phyloP scores from a whole-genome alignment of 2,329 filamentous ascomycete species.

The Penicillium olsonii region DNA sequence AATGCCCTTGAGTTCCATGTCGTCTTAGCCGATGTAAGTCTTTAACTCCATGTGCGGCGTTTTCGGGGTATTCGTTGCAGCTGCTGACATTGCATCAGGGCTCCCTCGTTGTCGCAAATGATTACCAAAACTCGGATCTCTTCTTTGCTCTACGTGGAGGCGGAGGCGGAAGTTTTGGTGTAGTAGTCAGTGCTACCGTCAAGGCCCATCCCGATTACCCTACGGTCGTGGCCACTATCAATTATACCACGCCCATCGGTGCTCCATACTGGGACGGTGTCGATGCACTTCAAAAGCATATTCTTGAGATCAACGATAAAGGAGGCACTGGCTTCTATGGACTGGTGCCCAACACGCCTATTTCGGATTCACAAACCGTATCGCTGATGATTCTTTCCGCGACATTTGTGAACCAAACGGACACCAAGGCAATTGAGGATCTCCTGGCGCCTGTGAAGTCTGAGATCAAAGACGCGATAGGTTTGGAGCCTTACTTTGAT shows the following conservation, averaged over 20 bases:
- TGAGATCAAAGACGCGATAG: neutral
- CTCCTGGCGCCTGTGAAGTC: neutral
- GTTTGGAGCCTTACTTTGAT: neutral
- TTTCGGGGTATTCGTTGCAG: too few species aligned
- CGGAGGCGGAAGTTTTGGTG: slow-evolving; percentile 11
- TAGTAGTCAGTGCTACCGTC: slow-evolving; percentile 6
- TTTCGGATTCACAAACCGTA: neutral
- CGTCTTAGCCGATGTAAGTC: slow-evolving; percentile 43
- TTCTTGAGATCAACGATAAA: neutral
- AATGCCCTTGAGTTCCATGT: slow-evolving; percentile 53
- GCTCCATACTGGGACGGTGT: neutral
- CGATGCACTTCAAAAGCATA: neutral
- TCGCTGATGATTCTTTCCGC: neutral
- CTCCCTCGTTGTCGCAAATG: slow-evolving; percentile 47
- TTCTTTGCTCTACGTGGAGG: slow-evolving; percentile 49
- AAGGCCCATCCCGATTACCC: slow-evolving; percentile 2
- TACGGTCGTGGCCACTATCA: slow-evolving; percentile 36
- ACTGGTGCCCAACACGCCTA: neutral
- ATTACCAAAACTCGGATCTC: slow-evolving; percentile 46
- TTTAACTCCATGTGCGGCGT: too few species aligned
- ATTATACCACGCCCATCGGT: slow-evolving; percentile 21
- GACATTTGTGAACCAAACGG: slow-evolving; percentile 1
- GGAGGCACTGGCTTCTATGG: neutral
- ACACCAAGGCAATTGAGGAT: neutral
- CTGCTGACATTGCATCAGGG: slow-evolving; percentile 33